Conservation (phyloP, 441 rosid genomes). For the Isatis lusitanica region DNA sequence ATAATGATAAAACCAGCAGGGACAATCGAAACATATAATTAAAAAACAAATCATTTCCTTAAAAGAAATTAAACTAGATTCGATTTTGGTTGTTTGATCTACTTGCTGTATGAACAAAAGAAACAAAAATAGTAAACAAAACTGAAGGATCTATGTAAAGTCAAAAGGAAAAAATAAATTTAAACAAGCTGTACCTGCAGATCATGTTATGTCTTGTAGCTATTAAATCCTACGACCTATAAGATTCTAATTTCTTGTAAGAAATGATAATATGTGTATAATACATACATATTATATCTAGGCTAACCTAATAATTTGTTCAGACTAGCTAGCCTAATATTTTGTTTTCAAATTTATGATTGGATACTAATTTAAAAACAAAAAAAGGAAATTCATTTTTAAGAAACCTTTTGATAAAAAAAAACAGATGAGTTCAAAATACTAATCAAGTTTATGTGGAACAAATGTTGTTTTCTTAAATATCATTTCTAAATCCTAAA, state of each 20-base stretch:
- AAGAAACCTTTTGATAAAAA: background rate
- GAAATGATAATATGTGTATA: background rate
- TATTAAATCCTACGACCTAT: conserved; percentile 30
- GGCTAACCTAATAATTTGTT: background rate
- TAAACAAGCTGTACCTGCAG: conserved; percentile 32
- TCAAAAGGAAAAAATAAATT: conserved; percentile 20
- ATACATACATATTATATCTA: background rate
- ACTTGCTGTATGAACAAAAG: conserved; percentile 32
- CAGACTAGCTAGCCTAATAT: background rate
- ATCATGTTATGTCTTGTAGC: conserved; percentile 36
- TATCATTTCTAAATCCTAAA: too few relatives aligned
- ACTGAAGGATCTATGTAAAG: conserved; percentile 33
- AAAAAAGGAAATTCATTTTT: background rate
- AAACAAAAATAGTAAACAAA: conserved; percentile 20
- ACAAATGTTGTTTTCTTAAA: background rate
- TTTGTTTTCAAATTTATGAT: background rate
- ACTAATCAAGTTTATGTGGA: too few relatives aligned
- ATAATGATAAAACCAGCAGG: conserved; percentile 35
- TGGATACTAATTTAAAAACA: background rate
- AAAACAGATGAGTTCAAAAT: background rate
- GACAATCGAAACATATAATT: conserved; percentile 27
- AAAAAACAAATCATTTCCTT: background rate
- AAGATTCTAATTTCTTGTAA: conserved; percentile 21
- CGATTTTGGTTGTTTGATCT: conserved; percentile 29
- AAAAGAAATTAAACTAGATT: conserved; percentile 20